Conservation (phyloP, 495 filamentous ascomycete genomes). For the Neurospora sp. region DNA sequence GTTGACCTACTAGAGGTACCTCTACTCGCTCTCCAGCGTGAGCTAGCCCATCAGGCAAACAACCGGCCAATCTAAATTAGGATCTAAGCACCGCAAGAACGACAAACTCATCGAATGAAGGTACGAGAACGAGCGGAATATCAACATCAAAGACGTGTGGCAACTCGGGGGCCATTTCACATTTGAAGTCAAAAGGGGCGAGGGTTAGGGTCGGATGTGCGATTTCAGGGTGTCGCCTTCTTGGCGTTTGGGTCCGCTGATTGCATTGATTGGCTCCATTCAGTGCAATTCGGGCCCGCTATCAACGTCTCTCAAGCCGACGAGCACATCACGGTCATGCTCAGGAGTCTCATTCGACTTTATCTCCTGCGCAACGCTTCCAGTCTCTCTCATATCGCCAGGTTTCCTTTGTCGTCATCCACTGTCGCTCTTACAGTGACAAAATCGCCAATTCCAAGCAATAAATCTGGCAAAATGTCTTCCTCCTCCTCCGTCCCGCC, state of each 20-base stretch:
- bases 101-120: neutral
- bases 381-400: neutral
- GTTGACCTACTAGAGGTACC: neutral
- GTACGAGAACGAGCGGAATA: neutral
- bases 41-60: neutral
- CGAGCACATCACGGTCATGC: neutral
- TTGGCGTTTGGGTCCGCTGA: neutral
- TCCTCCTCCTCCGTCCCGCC: neutral
- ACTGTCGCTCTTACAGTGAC: neutral
- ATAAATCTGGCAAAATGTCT: neutral
- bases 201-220: neutral
- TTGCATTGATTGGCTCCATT: neutral
- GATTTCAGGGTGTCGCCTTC: neutral
- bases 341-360: neutral
- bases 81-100: neutral
- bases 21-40: neutral
- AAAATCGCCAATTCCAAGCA: neutral
- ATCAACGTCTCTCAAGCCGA: neutral
- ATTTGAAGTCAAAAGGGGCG: neutral
- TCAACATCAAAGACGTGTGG: neutral
- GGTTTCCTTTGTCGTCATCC: neutral
- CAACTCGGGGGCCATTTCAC: neutral
- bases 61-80: neutral
- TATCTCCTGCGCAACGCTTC: neutral
- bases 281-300: neutral